Conservation (phyloP, 2,329 filamentous ascomycete genomes). For the Talaromyces funiculosus region DNA sequence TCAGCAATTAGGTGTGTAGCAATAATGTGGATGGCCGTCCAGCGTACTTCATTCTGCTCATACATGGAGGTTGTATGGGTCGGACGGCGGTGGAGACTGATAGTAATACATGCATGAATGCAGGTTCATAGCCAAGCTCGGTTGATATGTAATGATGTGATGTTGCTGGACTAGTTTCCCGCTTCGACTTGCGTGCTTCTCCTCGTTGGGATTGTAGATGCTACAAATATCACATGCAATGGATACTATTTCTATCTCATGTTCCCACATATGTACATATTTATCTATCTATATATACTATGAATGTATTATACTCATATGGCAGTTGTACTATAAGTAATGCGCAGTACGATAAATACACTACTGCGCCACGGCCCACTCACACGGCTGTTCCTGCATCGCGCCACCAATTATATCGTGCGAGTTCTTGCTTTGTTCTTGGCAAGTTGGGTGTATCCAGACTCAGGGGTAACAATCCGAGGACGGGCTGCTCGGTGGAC, state of each 20-base stretch:
- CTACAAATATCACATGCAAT: too few species aligned
- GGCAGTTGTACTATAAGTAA: too few species aligned
- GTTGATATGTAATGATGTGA: too few species aligned
- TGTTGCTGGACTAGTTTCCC: too few species aligned
- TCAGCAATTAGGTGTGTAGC: neutral
- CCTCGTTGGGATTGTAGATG: too few species aligned
- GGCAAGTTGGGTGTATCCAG: neutral
- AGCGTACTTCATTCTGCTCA: neutral
- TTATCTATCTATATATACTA: too few species aligned
- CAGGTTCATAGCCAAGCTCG: too few species aligned
- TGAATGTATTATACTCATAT: neutral
- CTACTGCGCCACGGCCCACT: neutral
- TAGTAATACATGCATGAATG: too few species aligned
- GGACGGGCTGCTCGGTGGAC: neutral
- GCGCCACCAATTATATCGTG: neutral
- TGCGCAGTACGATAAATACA: neutral
- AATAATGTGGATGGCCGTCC: neutral
- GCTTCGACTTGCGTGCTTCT: too few species aligned
- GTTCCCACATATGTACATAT: too few species aligned
- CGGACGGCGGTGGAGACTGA: neutral
- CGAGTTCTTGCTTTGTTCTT: neutral
- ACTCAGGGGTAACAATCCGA: neutral
- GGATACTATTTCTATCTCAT: too few species aligned
- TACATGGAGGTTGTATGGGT: too few species aligned
- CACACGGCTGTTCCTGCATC: constrained; percentile 6